Conservation (phyloP, 2,329 filamentous ascomycete genomes). For the Epichloe bromicola region DNA sequence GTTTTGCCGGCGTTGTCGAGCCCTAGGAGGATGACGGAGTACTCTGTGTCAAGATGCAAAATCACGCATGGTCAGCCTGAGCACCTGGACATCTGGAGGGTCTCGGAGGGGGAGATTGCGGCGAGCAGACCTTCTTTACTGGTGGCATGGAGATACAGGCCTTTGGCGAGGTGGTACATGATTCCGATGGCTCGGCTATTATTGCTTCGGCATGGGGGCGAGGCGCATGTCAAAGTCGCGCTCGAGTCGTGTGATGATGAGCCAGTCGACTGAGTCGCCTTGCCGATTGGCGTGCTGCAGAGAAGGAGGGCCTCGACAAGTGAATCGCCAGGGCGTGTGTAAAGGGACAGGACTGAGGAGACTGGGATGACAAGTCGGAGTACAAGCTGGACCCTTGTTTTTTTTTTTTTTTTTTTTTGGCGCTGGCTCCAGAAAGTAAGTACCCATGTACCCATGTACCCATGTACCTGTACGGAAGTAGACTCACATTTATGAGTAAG, state of each 20-base stretch:
- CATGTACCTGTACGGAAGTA: too few relatives aligned
- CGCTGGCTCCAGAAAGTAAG: too few relatives aligned
- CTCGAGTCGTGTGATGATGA: neutral
- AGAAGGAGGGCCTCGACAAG: too few relatives aligned
- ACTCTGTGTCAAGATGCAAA: conserved; percentile 46
- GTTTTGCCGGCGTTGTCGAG: conserved; percentile 98
- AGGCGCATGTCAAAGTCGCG: neutral
- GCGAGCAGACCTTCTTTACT: conserved; percentile 75
- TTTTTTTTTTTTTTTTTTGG: too few relatives aligned
- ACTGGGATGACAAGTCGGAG: too few relatives aligned
- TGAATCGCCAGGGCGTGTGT: too few relatives aligned
- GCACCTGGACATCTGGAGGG: neutral
- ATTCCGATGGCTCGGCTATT: conserved; percentile 2
- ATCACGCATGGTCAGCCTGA: neutral
- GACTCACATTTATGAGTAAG: too few relatives aligned
- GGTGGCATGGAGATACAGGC: conserved; percentile 85
- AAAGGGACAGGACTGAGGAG: too few relatives aligned
- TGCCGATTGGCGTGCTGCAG: too few relatives aligned
- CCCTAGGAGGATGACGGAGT: conserved; percentile 91
- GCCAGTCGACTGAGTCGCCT: too few relatives aligned
- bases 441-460: too few relatives aligned
- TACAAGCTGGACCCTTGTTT: neutral
- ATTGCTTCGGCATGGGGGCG: conserved; percentile 1
- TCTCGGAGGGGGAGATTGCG: neutral
- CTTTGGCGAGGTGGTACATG: conserved; percentile 96